Evolutionary conservation across 805 yeast species (phyloP), one percentile per base, ranked within the genome.

Genomic region (Kuraishia hungarica): DNA sequence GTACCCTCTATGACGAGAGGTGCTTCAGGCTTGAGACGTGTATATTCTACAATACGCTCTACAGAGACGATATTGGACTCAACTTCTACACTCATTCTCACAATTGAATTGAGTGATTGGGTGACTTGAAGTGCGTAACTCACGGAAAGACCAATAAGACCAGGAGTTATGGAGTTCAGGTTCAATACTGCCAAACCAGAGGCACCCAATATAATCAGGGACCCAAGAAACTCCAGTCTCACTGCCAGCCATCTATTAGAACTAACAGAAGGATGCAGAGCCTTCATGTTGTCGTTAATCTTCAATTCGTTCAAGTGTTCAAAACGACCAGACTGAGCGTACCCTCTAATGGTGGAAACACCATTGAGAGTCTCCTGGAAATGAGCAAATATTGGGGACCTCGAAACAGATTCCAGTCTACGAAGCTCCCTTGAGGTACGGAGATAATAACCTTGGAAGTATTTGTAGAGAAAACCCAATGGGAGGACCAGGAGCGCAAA

Each of bases 201-300:
- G 6, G 98, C 84, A 49, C 89, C 86, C 57, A 91, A 78, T 63
- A 94, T 93, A 59, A 94, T 88, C 50, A 92, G 63, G 1, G 97
- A 87, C 28, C 99, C 98, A 61, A 94, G 75, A 60, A 89, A 84
- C 70, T 96, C 98, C 57, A 94, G 78, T 65, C 99, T 81, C 10
- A 90, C 96, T 8, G 98, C 97, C 58, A 94, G 80, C 99, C 99
- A 94, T 73, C 99, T 83, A 69, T 96, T 94, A 13, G 97, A 92
- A 67, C 89, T 87, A 55, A 91, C 83, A 11, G 96, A 80, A 28
- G 97, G 97, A 75, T 90, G 96, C 65, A 82, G 90, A 0, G 98
- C 98, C 62, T 87, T 80, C 87, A 93, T 83, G 68, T 94, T 93
- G 63, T 80, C 81, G 66, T 94, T 98, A 63, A 92, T 80, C 66